These are phyloP conservation scores for Cotoneaster glaucophyllus DNA, from an alignment of 306 rosid genomes.

Conservation along the genomic window DNA sequence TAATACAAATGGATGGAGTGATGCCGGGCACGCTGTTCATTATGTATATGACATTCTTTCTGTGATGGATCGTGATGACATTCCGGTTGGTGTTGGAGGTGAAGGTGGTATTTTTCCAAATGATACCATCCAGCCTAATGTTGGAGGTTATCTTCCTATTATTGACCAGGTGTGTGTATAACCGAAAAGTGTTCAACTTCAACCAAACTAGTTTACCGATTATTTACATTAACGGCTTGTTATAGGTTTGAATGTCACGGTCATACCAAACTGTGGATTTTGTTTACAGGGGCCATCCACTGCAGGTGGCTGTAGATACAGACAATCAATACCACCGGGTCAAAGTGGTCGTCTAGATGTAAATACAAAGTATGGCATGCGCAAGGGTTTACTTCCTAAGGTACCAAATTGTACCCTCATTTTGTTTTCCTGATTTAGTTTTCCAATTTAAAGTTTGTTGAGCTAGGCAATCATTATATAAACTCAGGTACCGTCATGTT, in stretches of 20 bases:
- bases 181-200: neutral
- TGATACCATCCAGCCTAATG: conserved; percentile 43
- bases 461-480: neutral
- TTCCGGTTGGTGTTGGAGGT: conserved; percentile 61
- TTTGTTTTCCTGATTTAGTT: neutral
- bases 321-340: conserved; percentile 52
- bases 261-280: neutral
- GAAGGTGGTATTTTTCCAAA: conserved; percentile 52
- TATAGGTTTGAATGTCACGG: neutral
- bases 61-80: conserved; percentile 57
- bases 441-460: neutral
- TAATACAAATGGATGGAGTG: conserved; percentile 56
- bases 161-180: conserved; percentile 45
- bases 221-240: neutral
- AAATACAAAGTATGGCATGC: conserved; percentile 44
- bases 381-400: conserved; percentile 66
- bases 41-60: conserved; percentile 51
- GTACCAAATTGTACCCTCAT: conserved; percentile 11
- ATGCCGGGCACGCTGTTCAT: conserved; percentile 50
- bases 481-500: neutral
- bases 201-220: neutral
- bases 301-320: conserved; percentile 53
- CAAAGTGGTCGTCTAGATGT: conserved; percentile 36
- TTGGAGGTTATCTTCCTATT: conserved; percentile 73
- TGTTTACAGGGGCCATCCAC: conserved; percentile 44